Percentiles rank a stretch among this genome's conserved stretches.
Evolutionary conservation across 495 filamentous ascomycete genomes (phyloP).

Genomic region (Pyronema omphalodes): DNA sequence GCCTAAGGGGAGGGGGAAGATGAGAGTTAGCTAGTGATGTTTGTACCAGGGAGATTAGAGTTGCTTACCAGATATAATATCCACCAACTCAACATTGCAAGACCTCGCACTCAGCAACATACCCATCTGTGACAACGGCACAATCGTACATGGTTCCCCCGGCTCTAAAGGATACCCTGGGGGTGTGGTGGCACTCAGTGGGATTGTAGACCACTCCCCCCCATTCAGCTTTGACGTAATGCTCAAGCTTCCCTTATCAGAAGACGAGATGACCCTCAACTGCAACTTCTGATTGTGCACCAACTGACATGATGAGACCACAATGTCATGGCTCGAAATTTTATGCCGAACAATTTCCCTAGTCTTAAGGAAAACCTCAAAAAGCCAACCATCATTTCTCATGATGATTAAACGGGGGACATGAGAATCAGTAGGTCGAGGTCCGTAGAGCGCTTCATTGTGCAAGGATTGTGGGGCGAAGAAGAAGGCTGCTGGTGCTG

Average conservation of each 20-base stretch:
- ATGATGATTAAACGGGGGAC: slow-evolving; percentile 32
- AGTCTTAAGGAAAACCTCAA: slow-evolving; percentile 29
- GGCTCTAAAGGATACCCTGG: slow-evolving; percentile 12
- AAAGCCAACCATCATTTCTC: slow-evolving; percentile 38
- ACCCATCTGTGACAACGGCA: slow-evolving; percentile 19
- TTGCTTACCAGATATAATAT: slow-evolving; percentile 21
- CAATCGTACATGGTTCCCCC: slow-evolving; percentile 16
- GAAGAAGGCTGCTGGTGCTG: slow-evolving; percentile 39
- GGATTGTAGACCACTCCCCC: slow-evolving; percentile 19
- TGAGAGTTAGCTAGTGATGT: no score
- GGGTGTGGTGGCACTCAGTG: slow-evolving; percentile 14
- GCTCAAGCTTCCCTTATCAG: slow-evolving; percentile 17
- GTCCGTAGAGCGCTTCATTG: slow-evolving; percentile 11
- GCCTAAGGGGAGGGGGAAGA: no score
- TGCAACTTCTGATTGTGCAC: slow-evolving; percentile 22
- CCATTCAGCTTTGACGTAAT: slow-evolving; percentile 17
- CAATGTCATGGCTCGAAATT: slow-evolving; percentile 14
- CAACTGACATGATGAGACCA: slow-evolving; percentile 22
- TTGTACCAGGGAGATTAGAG: no score
- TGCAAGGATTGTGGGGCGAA: slow-evolving; percentile 27
- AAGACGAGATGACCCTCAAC: slow-evolving; percentile 22
- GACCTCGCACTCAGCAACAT: slow-evolving; percentile 23
- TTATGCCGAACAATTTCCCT: slow-evolving; percentile 10
- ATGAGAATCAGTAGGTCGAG: not conserved
- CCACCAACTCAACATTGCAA: slow-evolving; percentile 23